These are phyloP conservation scores for Margaritispora aquatica DNA, from an alignment of 495 filamentous ascomycete species.

Conservation along the genomic window DNA sequence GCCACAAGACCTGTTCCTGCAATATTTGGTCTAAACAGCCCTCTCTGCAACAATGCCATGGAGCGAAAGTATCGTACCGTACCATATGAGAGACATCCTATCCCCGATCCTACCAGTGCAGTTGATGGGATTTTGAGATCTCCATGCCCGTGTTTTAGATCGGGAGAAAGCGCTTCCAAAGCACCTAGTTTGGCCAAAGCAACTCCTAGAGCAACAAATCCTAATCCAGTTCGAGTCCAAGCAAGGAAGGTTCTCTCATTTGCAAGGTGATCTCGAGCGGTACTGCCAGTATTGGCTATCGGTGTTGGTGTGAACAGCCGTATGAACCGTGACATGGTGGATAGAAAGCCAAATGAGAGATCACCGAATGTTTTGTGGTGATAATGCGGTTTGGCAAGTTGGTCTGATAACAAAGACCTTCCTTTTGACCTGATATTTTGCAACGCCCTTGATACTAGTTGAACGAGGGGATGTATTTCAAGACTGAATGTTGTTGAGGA, in stretches of 20 bases:
- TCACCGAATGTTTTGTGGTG: too few species aligned
- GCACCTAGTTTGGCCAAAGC: conserved; percentile 22
- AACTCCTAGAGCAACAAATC: conserved; percentile 45
- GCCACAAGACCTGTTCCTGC: conserved; percentile 9
- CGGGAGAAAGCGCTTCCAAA: conserved; percentile 11
- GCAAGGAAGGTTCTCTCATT: conserved; percentile 51
- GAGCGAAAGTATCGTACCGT: conserved; percentile 11
- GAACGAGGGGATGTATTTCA: too few species aligned
- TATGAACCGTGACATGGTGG: conserved; percentile 7
- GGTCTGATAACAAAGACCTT: too few species aligned
- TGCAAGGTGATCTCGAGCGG: conserved; percentile 45
- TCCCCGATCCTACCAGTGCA: conserved; percentile 10
- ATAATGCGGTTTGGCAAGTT: too few species aligned
- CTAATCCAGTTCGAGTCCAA: conserved; percentile 47
- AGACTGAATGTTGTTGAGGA: too few species aligned
- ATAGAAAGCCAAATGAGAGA: background rate
- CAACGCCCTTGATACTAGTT: too few species aligned
- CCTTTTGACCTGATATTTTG: too few species aligned
- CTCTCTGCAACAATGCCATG: conserved; percentile 8
- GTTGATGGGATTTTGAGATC: conserved; percentile 9
- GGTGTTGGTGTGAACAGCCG: conserved; percentile 3
- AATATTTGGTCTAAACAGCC: conserved; percentile 12
- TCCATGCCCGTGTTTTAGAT: conserved; percentile 10
- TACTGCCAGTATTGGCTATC: conserved; percentile 15
- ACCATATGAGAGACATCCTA: conserved; percentile 10